Evolutionary conservation across 345 rosid genomes (phyloP).

Genomic region (Syzygium grande): DNA sequence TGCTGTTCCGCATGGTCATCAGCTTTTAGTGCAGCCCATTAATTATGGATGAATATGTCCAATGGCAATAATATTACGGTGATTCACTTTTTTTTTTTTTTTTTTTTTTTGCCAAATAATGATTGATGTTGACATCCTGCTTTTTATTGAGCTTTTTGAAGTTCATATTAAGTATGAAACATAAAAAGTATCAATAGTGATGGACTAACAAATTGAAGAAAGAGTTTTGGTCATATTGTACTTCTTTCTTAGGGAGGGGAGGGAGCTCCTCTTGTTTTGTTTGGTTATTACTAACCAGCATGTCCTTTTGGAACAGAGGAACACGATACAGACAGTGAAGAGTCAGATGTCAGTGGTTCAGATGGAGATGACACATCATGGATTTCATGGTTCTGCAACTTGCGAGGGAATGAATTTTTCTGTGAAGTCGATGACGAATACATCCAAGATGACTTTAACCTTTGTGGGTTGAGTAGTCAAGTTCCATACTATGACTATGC

Average conservation of each 20-base stretch:
- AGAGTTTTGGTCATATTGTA: not conserved
- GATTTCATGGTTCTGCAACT: conserved; percentile 98
- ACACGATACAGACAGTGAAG: conserved; percentile 78
- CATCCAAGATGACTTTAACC: conserved; percentile 94
- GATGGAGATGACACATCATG: conserved; percentile 93
- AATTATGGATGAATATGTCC: not conserved
- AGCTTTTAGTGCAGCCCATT: not conserved
- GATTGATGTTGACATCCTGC: not conserved
- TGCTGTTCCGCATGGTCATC: not conserved
- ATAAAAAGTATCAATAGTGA: not conserved
- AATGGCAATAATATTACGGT: not conserved
- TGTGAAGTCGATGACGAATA: conserved; percentile 98
- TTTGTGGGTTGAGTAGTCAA: conserved; percentile 95
- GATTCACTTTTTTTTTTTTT: not conserved
- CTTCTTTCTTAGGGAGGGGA: not conserved
- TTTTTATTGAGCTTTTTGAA: not conserved
- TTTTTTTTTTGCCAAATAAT: not conserved
- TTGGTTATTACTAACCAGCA: not conserved
- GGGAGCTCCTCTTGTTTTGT: not conserved
- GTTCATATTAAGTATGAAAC: not conserved
- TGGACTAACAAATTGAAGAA: not conserved
- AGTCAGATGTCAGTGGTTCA: conserved; percentile 81
- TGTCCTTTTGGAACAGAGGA: conserved; percentile 33
- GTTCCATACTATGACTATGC: conserved; percentile 94
- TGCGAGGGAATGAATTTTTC: conserved; percentile 91